Percentiles rank a stretch among this genome's conserved stretches.
Conservation (phyloP, 176 grass and related monocot genomes). For the Oropetium thomaeum region DNA sequence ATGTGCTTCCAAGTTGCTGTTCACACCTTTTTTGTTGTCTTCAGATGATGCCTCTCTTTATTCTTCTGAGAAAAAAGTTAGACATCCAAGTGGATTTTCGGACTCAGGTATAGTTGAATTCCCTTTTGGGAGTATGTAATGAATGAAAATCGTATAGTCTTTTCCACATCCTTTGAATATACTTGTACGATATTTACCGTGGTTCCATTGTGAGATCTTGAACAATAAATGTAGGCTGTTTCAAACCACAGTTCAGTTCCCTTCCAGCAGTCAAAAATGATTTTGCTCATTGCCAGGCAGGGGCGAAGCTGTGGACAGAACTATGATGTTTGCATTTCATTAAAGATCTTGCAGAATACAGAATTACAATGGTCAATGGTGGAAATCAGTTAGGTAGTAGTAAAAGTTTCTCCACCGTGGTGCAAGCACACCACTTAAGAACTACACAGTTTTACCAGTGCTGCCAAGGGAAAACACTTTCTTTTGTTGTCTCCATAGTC, state of each 20-base stretch:
- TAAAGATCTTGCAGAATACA: background rate
- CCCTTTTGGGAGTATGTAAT: background rate
- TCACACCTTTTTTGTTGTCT: background rate
- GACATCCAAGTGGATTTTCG: slow-evolving; percentile 55
- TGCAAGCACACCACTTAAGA: background rate
- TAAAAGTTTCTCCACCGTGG: background rate
- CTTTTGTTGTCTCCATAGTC: slow-evolving; percentile 13
- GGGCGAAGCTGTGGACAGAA: background rate
- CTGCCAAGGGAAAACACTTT: background rate
- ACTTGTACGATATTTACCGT: background rate
- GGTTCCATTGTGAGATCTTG: slow-evolving; percentile 5
- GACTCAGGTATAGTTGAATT: slow-evolving; percentile 61
- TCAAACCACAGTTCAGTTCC: background rate
- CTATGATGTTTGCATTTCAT: background rate
- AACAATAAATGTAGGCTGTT: background rate
- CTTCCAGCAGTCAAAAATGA: slow-evolving; percentile 6
- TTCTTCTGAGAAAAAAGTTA: slow-evolving; percentile 55
- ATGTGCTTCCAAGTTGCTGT: background rate
- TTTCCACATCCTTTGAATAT: background rate
- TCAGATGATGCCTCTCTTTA: slow-evolving; percentile 44
- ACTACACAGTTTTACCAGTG: background rate
- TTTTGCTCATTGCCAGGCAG: background rate
- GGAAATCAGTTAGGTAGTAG: background rate
- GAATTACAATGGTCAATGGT: background rate
- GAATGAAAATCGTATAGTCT: background rate